Percentiles rank a stretch among this genome's conserved stretches.
phyloP scores from a whole-genome alignment of 2,329 filamentous ascomycete genomes.

The Coniochaeta ligniaria region DNA sequence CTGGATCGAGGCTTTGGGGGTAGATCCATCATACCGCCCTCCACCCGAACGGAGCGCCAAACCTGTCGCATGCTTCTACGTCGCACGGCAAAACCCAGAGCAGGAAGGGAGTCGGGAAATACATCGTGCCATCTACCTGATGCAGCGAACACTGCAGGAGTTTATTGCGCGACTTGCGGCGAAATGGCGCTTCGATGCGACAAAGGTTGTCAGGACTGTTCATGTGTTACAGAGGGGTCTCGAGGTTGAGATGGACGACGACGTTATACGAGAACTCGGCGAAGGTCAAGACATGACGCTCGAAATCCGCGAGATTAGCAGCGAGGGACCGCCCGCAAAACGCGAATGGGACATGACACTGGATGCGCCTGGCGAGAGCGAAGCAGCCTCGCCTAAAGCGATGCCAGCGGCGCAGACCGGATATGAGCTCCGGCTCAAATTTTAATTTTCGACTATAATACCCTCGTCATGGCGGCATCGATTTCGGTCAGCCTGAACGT shows the following conservation, averaged over 20 bases:
- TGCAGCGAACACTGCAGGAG: slow-evolving; percentile 66
- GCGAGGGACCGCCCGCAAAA: slow-evolving; percentile 32
- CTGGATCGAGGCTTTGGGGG: slow-evolving; percentile 86
- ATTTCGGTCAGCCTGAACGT: background rate
- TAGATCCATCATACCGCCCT: slow-evolving; percentile 79
- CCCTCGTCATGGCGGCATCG: background rate
- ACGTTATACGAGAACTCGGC: slow-evolving; percentile 72
- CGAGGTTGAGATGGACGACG: slow-evolving; percentile 83
- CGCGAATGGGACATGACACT: slow-evolving; percentile 54
- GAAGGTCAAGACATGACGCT: slow-evolving; percentile 91
- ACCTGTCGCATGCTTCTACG: slow-evolving; percentile 80
- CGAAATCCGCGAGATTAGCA: slow-evolving; percentile 48
- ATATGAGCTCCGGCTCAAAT: slow-evolving; percentile 39
- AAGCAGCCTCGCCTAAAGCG: slow-evolving; percentile 21
- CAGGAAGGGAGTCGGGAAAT: slow-evolving; percentile 48
- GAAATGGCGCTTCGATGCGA: slow-evolving; percentile 76
- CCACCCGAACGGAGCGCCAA: slow-evolving; percentile 66
- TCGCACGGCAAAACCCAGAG: slow-evolving; percentile 49
- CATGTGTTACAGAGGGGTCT: slow-evolving; percentile 68
- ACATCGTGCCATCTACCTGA: slow-evolving; percentile 81
- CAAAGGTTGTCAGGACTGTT: slow-evolving; percentile 62
- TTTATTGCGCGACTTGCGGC: slow-evolving; percentile 64
- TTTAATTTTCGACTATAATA: slow-evolving; percentile 22
- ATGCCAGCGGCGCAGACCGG: slow-evolving; percentile 17
- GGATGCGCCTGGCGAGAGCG: slow-evolving; percentile 34